These are phyloP conservation scores for Rubia yunnanensis DNA, from an alignment of 257 asterid species.

Conservation along the genomic window DNA sequence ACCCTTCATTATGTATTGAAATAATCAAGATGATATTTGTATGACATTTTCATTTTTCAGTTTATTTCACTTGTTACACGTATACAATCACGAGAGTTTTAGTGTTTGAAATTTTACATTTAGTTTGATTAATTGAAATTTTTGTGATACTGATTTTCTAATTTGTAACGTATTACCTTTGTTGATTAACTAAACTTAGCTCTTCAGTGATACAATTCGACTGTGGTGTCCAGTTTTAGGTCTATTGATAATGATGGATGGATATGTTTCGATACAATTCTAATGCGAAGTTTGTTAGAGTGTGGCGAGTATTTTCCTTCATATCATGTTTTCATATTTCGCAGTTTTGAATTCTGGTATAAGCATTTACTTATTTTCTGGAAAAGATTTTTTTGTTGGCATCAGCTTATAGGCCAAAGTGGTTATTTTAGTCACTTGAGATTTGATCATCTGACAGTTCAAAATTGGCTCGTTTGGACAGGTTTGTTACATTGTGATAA, in stretches of 20 bases:
- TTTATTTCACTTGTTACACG: background rate
- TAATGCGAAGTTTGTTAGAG: background rate
- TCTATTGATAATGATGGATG: background rate
- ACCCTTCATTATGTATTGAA: background rate
- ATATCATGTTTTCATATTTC: background rate
- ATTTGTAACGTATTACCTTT: background rate
- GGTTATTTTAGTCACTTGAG: background rate
- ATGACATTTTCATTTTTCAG: background rate
- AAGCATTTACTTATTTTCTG: background rate
- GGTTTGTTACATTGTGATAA: slow-evolving; percentile 17
- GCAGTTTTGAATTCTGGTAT: background rate
- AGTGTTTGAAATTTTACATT: background rate
- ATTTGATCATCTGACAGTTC: background rate
- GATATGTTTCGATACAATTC: background rate
- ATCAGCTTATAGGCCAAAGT: background rate
- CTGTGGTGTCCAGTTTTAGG: background rate
- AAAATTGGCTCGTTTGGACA: background rate
- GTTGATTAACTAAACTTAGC: background rate
- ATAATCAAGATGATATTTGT: background rate
- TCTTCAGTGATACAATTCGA: background rate
- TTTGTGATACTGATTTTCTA: background rate
- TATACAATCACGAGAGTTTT: background rate
- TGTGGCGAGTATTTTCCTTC: background rate
- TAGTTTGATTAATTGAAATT: background rate
- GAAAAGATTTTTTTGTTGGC: background rate